Percentiles rank a stretch among this genome's conserved stretches.
These are phyloP conservation scores for Amaranthus hypochondriacus DNA, from an alignment of 148 eudicot genomes.

Conservation along the genomic window DNA sequence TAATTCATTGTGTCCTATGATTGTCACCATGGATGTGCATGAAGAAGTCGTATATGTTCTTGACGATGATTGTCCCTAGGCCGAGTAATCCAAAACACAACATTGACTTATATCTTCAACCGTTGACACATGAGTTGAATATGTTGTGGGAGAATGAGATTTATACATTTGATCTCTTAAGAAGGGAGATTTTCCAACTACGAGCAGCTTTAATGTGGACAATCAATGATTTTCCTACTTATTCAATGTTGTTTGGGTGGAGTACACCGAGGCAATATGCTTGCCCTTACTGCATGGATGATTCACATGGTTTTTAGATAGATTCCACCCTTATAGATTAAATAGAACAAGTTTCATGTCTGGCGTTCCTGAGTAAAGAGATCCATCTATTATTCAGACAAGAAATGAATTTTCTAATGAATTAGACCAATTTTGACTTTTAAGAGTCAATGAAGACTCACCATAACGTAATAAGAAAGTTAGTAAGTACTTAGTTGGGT, in stretches of 20 bases:
- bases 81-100: conserved; percentile 20
- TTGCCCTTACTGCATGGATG: conserved; percentile 8
- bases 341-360: too few species aligned
- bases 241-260: conserved; percentile 33
- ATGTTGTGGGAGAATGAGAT: conserved; percentile 24
- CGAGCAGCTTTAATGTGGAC: conserved; percentile 27
- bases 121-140: conserved; percentile 26
- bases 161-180: conserved; percentile 22
- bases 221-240: conserved; percentile 30
- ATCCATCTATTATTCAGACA: too few species aligned
- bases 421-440: too few species aligned
- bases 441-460: too few species aligned
- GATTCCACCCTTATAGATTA: too few species aligned
- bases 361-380: too few species aligned
- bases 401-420: too few species aligned
- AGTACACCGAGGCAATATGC: conserved; percentile 7
- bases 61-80: conserved; percentile 24
- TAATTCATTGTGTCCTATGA: background rate
- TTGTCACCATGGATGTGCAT: conserved; percentile 14
- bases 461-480: too few species aligned
- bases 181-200: conserved; percentile 8
- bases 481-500: too few species aligned
- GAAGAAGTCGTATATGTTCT: conserved; percentile 1
- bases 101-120: conserved; percentile 26
- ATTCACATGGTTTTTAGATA: too few species aligned